A percentile compares a stretch with the other conserved stretches of the same genome.
Conservation (phyloP, 169 alveolate genomes). For the Eimeria mitis region DNA sequence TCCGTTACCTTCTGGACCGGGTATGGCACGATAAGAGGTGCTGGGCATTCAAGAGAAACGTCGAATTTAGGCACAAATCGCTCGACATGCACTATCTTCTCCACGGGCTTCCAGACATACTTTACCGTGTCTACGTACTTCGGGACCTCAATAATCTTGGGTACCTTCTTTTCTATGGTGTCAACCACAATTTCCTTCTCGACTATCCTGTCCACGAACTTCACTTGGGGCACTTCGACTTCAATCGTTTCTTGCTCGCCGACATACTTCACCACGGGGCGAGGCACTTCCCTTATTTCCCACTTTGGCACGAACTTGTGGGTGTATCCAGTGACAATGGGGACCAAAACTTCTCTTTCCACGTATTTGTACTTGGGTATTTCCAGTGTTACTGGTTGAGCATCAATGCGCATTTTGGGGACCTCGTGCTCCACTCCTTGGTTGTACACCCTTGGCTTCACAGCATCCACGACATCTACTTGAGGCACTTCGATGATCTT, state of each 20-base stretch:
- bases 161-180: constrained; percentile 91
- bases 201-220: constrained; percentile 90
- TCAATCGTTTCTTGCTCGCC: constrained; percentile 91
- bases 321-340: constrained; percentile 90
- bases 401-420: constrained; percentile 88
- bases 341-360: constrained; percentile 90
- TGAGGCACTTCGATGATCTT: constrained; percentile 91
- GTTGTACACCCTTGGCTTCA: constrained; percentile 90
- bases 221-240: constrained; percentile 91
- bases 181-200: constrained; percentile 91
- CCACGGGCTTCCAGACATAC: constrained; percentile 92
- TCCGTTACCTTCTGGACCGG: constrained; percentile 90
- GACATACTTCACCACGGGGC: constrained; percentile 91
- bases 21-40: constrained; percentile 92
- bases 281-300: constrained; percentile 92
- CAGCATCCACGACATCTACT: constrained; percentile 90
- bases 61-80: constrained; percentile 91
- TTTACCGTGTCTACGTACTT: constrained; percentile 90
- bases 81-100: constrained; percentile 90
- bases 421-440: constrained; percentile 92
- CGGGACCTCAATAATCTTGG: constrained; percentile 90
- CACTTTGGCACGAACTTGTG: constrained; percentile 92
- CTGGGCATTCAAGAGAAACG: constrained; percentile 92
- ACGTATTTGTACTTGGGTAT: constrained; percentile 89
- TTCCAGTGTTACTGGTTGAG: constrained; percentile 86